Percentiles rank a stretch among this genome's conserved stretches.
Conservation (phyloP, 768 basidiomycete species). For the Pleurotus cornucopiae region DNA sequence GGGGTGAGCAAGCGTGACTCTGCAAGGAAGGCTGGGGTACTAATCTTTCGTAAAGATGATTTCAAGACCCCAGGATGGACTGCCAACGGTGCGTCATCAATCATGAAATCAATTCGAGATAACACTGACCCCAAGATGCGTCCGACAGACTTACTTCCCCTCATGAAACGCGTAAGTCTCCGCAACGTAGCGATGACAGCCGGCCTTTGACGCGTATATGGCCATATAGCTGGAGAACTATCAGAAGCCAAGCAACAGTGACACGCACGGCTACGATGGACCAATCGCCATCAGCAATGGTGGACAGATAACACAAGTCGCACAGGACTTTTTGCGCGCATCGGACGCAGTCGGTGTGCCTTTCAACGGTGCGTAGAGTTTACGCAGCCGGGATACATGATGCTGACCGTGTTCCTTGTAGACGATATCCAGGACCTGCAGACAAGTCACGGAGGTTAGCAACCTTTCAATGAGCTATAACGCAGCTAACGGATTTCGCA, state of each 20-base stretch:
- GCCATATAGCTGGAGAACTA: constrained; percentile 66
- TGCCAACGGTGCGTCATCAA: constrained; percentile 40
- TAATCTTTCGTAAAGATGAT: constrained; percentile 40
- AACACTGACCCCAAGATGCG: too few species aligned
- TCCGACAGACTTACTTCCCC: constrained; percentile 52
- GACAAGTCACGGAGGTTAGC: background rate
- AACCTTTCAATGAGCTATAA: constrained; percentile 7
- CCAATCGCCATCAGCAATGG: constrained; percentile 75
- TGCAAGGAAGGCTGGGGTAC: background rate
- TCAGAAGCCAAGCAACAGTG: constrained; percentile 66
- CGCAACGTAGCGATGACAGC: background rate
- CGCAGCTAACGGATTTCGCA: constrained; percentile 43
- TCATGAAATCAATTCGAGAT: background rate
- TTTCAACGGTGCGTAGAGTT: constrained; percentile 49
- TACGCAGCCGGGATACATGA: background rate
- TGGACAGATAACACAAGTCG: constrained; percentile 56
- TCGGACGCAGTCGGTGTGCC: constrained; percentile 58
- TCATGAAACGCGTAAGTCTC: constrained; percentile 60
- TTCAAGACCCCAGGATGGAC: constrained; percentile 72
- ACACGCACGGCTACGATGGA: constrained; percentile 67
- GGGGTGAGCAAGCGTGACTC: constrained; percentile 38
- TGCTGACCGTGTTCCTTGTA: constrained; percentile 15
- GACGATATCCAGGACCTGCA: constrained; percentile 58
- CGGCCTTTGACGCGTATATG: constrained; percentile 16
- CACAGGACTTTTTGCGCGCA: constrained; percentile 67